Evolutionary conservation across 1,139 yeast genomes (phyloP).

Genomic region (Pichia sp.): DNA sequence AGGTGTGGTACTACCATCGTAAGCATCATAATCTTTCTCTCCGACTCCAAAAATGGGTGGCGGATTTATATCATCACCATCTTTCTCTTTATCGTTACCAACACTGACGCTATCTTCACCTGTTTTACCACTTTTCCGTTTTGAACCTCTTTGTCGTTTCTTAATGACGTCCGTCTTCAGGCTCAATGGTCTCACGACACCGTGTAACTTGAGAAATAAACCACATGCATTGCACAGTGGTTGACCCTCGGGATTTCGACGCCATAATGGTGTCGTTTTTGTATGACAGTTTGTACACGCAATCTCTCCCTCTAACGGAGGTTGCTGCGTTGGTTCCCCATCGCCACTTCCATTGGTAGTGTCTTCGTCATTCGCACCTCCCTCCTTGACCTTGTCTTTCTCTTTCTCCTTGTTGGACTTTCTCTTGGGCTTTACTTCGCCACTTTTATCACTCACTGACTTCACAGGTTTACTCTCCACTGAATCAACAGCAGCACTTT

Average conservation of each 20-base stretch:
- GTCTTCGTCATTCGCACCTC: conserved; percentile 4
- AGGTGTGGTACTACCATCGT: too few relatives aligned
- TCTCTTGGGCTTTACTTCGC: too few relatives aligned
- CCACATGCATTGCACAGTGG: conserved; percentile 97
- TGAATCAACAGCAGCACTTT: too few relatives aligned
- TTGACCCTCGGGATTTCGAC: conserved; percentile 87
- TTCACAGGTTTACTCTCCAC: too few relatives aligned
- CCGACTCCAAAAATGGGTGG: conserved; percentile 20
- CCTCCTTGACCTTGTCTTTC: too few relatives aligned
- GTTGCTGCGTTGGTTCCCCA: too few relatives aligned
- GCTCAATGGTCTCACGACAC: conserved; percentile 86
- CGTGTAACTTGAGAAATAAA: conserved; percentile 80
- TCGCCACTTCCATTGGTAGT: neutral
- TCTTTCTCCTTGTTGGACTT: too few relatives aligned
- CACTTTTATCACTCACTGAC: too few relatives aligned
- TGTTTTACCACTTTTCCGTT: conserved; percentile 17
- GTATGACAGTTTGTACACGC: conserved; percentile 86
- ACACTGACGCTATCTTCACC: too few relatives aligned
- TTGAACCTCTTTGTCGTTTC: conserved; percentile 44
- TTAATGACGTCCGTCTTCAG: conserved; percentile 90
- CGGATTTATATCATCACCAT: conserved; percentile 25
- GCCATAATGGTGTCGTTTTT: conserved; percentile 91
- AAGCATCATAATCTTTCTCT: too few relatives aligned
- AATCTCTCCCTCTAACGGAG: conserved; percentile 17
- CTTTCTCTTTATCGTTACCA: too few relatives aligned